Conservation (phyloP, 257 asterid species). For the Capsicum rhomboideum region DNA sequence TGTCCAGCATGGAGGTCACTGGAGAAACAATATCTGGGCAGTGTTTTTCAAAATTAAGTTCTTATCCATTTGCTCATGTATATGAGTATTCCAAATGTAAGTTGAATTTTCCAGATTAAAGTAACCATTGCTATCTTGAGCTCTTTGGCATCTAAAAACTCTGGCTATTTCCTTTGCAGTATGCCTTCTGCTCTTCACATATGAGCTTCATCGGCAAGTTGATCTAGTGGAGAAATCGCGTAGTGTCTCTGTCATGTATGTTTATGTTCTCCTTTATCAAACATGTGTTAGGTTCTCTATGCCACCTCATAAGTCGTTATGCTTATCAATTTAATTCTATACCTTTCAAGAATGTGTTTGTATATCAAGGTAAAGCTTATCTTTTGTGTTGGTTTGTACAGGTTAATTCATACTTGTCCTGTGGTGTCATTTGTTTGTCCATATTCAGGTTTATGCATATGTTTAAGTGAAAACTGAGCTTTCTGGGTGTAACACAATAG, state of each 20-base stretch:
- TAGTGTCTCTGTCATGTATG: conserved; percentile 62
- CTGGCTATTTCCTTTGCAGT: conserved; percentile 36
- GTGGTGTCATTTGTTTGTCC: neutral
- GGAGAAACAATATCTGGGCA: conserved; percentile 53
- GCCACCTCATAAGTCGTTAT: neutral
- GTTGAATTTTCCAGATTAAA: conserved; percentile 13
- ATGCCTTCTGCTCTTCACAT: conserved; percentile 65
- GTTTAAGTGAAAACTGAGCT: neutral
- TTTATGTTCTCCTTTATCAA: neutral
- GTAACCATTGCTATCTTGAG: conserved; percentile 1
- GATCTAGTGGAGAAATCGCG: conserved; percentile 37
- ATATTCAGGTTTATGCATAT: neutral
- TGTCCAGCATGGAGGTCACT: conserved; percentile 35
- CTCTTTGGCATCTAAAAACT: conserved; percentile 13
- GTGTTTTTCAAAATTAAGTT: conserved; percentile 27
- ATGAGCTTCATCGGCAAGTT: conserved; percentile 77
- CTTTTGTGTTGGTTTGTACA: neutral
- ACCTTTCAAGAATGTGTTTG: neutral
- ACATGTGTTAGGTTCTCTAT: neutral
- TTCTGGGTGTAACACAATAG: neutral
- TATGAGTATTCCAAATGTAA: conserved; percentile 89
- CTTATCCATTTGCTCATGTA: conserved; percentile 58
- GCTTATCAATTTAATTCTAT: neutral
- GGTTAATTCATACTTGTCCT: neutral
- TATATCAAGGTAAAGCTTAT: neutral